Evolutionary conservation across 1,139 yeast species (phyloP).

Genomic region (Groenewaldozyma sp.): DNA sequence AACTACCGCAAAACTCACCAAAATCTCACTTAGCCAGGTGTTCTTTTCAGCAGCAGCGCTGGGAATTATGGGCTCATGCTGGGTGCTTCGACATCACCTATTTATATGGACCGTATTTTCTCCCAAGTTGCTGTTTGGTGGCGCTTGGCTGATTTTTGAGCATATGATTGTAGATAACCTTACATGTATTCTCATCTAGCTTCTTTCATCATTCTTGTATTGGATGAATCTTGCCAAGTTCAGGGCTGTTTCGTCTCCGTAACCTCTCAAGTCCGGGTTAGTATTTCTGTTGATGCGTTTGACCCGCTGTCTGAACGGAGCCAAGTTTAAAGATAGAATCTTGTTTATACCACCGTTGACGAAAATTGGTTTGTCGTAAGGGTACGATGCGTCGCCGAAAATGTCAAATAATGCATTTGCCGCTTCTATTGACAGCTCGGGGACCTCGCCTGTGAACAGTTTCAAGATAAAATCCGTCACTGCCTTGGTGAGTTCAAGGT

Average conservation of each 20-base stretch:
- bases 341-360: constrained; percentile 45
- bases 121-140: constrained; percentile 76
- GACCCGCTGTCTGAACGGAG: constrained; percentile 43
- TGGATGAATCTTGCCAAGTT: constrained; percentile 69
- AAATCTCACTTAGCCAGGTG: constrained; percentile 28
- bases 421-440: constrained; percentile 45
- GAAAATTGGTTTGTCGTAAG: constrained; percentile 61
- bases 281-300: constrained; percentile 63
- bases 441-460: constrained; percentile 17
- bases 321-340: constrained; percentile 37
- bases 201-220: constrained; percentile 48
- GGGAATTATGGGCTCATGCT: constrained; percentile 58
- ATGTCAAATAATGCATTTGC: constrained; percentile 64
- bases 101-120: constrained; percentile 98
- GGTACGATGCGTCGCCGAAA: constrained; percentile 63
- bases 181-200: constrained; percentile 6
- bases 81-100: constrained; percentile 66
- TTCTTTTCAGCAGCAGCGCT: constrained; percentile 56
- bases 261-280: constrained; percentile 46
- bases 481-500: constrained; percentile 35
- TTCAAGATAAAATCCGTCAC: constrained; percentile 19
- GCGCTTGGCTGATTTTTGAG: constrained; percentile 52
- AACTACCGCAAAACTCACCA: constrained; percentile 14
- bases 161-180: constrained; percentile 21
- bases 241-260: constrained; percentile 57